Evolutionary conservation across 2,329 filamentous ascomycete genomes (phyloP).

Genomic region (Xylaria sp.): DNA sequence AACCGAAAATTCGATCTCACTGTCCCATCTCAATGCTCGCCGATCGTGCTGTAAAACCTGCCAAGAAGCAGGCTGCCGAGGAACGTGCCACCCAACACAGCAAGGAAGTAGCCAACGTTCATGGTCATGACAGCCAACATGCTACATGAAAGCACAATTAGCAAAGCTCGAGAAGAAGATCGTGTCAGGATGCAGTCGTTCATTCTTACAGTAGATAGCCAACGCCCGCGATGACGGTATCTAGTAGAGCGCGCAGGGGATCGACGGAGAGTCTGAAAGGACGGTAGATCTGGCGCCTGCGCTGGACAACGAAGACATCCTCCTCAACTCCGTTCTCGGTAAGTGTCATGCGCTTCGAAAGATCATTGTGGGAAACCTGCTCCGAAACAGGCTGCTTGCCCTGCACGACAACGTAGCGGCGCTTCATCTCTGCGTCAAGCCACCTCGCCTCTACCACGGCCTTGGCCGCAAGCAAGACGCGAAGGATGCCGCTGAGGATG

Average conservation of each 20-base stretch:
- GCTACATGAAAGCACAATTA: conserved; percentile 27
- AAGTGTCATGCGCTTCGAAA: conserved; percentile 60
- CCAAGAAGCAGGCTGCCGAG: conserved; percentile 79
- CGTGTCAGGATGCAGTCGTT: background rate
- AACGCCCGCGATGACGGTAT: conserved; percentile 30
- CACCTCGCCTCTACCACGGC: conserved; percentile 58
- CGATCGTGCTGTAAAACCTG: conserved; percentile 45
- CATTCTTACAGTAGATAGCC: conserved; percentile 32
- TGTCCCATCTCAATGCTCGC: conserved; percentile 22
- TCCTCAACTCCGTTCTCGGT: conserved; percentile 77
- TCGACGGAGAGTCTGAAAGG: conserved; percentile 78
- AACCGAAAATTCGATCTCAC: background rate
- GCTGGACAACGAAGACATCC: conserved; percentile 67
- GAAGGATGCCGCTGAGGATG: conserved; percentile 63
- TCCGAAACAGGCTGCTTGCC: conserved; percentile 57
- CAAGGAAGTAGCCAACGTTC: conserved; percentile 33
- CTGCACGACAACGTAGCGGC: conserved; percentile 70
- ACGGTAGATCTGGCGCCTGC: conserved; percentile 51
- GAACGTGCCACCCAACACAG: conserved; percentile 49
- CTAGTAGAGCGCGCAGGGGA: conserved; percentile 29
- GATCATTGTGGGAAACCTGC: conserved; percentile 52
- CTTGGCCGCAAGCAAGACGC: conserved; percentile 66
- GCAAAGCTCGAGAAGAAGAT: background rate
- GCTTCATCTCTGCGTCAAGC: conserved; percentile 64
- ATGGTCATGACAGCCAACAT: conserved; percentile 35